Base-by-base conservation (phyloP, 768 basidiomycete genomes). In the Trametes coccinea region DNA sequence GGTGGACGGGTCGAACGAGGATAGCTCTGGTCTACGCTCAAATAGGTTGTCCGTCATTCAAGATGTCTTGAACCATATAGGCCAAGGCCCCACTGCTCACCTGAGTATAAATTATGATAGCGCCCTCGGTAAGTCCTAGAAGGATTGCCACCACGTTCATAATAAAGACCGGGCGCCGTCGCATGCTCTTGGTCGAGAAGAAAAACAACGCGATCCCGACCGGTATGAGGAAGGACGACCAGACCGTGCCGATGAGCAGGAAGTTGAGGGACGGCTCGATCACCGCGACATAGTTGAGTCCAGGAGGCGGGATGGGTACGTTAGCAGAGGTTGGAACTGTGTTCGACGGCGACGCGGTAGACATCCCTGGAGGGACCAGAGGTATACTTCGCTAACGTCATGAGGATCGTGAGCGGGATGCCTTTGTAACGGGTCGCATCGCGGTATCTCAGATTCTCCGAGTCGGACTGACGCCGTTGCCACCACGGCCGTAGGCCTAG, bases 101-200 rank as follows among this genome's bases (percentile, higher is more conserved):
- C 54, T 56, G 60, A 11, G 22, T 55, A 29, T 50, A 56, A 1
- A 56, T 37, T 33, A 45, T 56, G 22, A 52, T 33, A 2, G 41
- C 43, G 8, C 54, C 60, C 5, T 49, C 37, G 2, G 49, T 27
- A 27, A 61, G 47, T 14, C 54, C 60, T 8, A 61, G 30, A 31
- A 52, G 34, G 49, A 71, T 62, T 4, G 67, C 65, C 5, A 71
- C 10, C 16, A 70, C 54, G 53, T 73, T 73, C 56, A 73, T 60
- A 22, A 66, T 61, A 57, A 73, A 73, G 22, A 69, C 47, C 2
- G 66, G 67, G 4, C 62, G 63, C n/a, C 62, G 53, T 10, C 71
- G 64, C 17, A 61, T 65, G 34, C 37, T 40, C 3, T 67, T 51
- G 6, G 67, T 70, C 9, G 71, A 73, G 53, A 72, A 70, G n/a